Percentiles rank a stretch among this genome's conserved stretches.
These are phyloP conservation scores for Aspergillus neoniger DNA, from an alignment of 2,329 filamentous ascomycete genomes.

Conservation along the genomic window DNA sequence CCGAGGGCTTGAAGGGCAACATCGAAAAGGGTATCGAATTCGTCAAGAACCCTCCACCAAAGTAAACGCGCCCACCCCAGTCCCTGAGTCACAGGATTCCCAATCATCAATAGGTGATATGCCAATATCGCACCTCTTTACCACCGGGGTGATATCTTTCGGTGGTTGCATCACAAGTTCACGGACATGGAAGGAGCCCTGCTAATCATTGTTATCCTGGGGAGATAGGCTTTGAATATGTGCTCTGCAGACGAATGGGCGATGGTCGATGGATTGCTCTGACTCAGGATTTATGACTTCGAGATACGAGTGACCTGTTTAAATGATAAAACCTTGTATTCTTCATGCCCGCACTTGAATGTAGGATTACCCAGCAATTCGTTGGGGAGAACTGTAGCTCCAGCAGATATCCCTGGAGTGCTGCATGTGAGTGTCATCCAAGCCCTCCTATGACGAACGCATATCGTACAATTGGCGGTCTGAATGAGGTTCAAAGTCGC, in stretches of 20 bases:
- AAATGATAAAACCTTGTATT: conserved; percentile 15
- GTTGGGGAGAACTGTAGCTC: neutral
- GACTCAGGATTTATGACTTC: conserved; percentile 14
- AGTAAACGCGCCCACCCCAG: conserved; percentile 62
- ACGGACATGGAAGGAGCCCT: conserved; percentile 31
- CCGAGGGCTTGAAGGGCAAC: conserved; percentile 83
- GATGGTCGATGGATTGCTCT: conserved; percentile 21
- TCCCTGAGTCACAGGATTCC: conserved; percentile 21
- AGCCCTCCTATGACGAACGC: neutral
- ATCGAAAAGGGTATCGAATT: conserved; percentile 93
- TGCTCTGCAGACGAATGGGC: conserved; percentile 30
- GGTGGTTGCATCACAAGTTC: conserved; percentile 19
- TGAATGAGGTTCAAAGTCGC: neutral
- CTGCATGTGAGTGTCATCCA: neutral
- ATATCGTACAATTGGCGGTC: neutral
- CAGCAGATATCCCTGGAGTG: neutral
- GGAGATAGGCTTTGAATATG: conserved; percentile 50
- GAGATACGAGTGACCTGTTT: conserved; percentile 20
- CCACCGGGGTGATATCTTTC: conserved; percentile 14
- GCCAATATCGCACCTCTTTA: conserved; percentile 15
- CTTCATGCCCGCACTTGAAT: conserved; percentile 1
- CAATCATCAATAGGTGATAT: conserved; percentile 26
- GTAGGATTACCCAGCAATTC: neutral
- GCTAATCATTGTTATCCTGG: conserved; percentile 38
- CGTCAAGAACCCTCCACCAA: conserved; percentile 81